These are phyloP conservation scores for Hericium erinaceus DNA, from an alignment of 768 basidiomycete species.

Conservation along the genomic window DNA sequence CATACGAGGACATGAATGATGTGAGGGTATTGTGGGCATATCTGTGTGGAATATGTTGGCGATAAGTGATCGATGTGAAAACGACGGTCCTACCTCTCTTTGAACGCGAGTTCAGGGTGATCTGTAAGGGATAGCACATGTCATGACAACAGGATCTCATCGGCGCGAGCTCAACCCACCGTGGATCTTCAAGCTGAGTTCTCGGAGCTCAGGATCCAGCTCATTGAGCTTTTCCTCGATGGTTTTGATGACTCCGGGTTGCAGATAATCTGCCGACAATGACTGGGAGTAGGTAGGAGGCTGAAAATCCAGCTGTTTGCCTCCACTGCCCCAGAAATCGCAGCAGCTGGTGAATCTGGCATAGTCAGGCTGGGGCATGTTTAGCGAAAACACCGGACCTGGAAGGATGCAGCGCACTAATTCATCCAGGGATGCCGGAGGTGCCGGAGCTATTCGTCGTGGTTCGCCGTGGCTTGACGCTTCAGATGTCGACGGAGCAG, in stretches of 20 bases:
- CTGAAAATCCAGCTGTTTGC: slow-evolving; percentile 11
- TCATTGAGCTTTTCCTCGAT: slow-evolving; percentile 47
- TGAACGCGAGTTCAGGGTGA: slow-evolving; percentile 57
- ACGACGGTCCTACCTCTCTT: slow-evolving; percentile 42
- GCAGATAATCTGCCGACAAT: slow-evolving; percentile 2
- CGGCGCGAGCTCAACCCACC: slow-evolving; percentile 31
- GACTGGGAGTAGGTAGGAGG: slow-evolving; percentile 16
- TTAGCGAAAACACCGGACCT: neutral
- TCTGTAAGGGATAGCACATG: slow-evolving; percentile 25
- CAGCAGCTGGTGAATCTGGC: slow-evolving; percentile 11
- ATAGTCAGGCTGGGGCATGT: slow-evolving; percentile 8
- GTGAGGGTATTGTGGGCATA: slow-evolving; percentile 65
- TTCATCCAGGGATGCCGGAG: neutral
- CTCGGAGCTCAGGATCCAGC: slow-evolving; percentile 43
- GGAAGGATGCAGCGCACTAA: neutral
- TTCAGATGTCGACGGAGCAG: slow-evolving; percentile 1
- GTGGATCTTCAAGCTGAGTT: slow-evolving; percentile 64
- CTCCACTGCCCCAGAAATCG: slow-evolving; percentile 6
- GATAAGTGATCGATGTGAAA: neutral
- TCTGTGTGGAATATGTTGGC: slow-evolving; percentile 25
- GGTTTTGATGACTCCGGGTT: slow-evolving; percentile 35
- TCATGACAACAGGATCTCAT: neutral
- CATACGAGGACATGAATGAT: slow-evolving; percentile 54
- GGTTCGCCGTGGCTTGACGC: neutral
- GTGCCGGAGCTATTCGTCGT: neutral